A percentile compares a stretch with the other conserved stretches of the same genome.
Evolutionary conservation across 108 stramenopile species (phyloP).

Genomic region (Halocafeteria seosinensis): DNA sequence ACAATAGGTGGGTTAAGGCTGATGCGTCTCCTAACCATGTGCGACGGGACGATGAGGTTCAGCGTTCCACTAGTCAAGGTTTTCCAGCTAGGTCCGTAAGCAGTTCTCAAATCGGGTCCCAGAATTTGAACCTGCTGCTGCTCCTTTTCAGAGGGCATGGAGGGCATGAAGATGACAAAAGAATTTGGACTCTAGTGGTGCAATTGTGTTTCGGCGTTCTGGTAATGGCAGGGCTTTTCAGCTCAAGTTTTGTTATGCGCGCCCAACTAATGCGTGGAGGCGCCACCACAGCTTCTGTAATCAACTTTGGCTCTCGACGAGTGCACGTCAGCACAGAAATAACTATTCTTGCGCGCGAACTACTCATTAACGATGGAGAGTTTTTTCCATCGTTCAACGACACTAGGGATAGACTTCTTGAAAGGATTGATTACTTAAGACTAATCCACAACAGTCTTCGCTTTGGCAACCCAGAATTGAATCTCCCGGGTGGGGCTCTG

Average conservation of each 20-base stretch:
- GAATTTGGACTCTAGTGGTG: neutral
- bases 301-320: neutral
- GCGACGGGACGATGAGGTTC: no score
- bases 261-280: neutral
- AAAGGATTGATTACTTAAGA: no score
- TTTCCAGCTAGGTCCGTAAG: no score
- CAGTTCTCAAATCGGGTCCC: neutral
- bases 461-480: neutral
- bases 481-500: neutral
- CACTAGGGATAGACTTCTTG: no score
- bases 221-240: neutral
- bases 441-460: neutral
- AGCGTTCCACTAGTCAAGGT: no score
- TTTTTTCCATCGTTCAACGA: no score
- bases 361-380: neutral
- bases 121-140: neutral
- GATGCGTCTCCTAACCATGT: no score
- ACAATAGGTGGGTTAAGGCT: no score
- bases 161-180: neutral
- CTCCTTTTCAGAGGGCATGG: neutral
- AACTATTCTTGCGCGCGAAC: neutral
- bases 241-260: neutral
- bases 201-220: neutral
- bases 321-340: neutral
- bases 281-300: neutral